Evolutionary conservation across 1,139 yeast genomes (phyloP).

Genomic region (Lodderomyces margitis): DNA sequence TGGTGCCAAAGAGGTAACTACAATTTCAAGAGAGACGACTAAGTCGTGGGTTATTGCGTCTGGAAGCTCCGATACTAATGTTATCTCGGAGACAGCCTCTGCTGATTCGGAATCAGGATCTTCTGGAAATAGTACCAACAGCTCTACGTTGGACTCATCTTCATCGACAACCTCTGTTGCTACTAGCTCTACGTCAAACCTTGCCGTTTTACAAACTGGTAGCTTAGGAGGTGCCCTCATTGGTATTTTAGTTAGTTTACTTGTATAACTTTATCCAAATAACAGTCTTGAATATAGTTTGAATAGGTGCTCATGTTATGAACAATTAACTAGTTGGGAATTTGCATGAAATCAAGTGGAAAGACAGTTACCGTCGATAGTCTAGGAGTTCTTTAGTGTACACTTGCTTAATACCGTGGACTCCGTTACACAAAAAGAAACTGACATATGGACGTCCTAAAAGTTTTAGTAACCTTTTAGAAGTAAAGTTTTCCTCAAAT

Average conservation of each 20-base stretch:
- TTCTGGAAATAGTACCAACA: slow-evolving; percentile 1
- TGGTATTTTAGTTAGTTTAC: slow-evolving; percentile 10
- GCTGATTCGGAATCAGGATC: slow-evolving; percentile 4
- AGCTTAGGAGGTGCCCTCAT: slow-evolving; percentile 12
- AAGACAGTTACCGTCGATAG: too few relatives aligned
- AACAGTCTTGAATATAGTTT: too few relatives aligned
- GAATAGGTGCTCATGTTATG: too few relatives aligned
- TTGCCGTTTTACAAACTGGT: slow-evolving; percentile 12
- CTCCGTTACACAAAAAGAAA: too few relatives aligned
- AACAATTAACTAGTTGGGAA: too few relatives aligned
- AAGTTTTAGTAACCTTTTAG: too few relatives aligned
- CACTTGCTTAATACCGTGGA: too few relatives aligned
- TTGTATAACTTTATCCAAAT: slow-evolving; percentile 7
- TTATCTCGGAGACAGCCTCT: slow-evolving; percentile 9
- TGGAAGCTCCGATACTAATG: slow-evolving; percentile 17
- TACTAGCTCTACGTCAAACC: slow-evolving; percentile 9
- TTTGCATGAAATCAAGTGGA: too few relatives aligned
- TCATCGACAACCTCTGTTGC: slow-evolving; percentile 13
- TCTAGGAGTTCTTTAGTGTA: too few relatives aligned
- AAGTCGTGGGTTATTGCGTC: slow-evolving; percentile 14
- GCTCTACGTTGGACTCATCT: slow-evolving; percentile 7
- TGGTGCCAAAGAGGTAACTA: slow-evolving; percentile 14
- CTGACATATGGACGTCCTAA: too few relatives aligned
- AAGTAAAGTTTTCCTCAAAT: too few relatives aligned
- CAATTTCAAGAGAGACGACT: slow-evolving; percentile 14